Conservation (phyloP, 768 basidiomycete genomes). For the Boletus huronensis region DNA sequence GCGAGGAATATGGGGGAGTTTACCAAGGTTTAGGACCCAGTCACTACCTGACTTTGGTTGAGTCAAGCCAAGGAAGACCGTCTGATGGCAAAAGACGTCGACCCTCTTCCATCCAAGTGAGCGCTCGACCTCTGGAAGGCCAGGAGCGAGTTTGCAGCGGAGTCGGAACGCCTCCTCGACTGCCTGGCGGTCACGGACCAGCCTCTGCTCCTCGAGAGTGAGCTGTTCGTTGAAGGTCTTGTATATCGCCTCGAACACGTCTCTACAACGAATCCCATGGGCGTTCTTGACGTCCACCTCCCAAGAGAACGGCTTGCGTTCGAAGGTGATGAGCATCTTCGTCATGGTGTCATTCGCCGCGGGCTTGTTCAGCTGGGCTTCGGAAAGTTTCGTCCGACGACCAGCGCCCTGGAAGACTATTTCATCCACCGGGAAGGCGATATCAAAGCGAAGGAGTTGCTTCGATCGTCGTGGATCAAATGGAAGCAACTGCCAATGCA, state of each 20-base stretch:
- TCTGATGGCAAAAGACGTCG: conserved; percentile 50
- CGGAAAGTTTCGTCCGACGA: conserved; percentile 29
- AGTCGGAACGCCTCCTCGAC: conserved; percentile 45
- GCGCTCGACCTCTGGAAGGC: conserved; percentile 40
- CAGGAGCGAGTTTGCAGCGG: conserved; percentile 42
- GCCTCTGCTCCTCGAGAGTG: conserved; percentile 42
- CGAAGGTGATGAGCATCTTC: conserved; percentile 49
- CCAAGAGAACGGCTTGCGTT: conserved; percentile 35
- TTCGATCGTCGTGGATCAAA: conserved; percentile 32
- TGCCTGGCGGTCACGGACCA: conserved; percentile 24
- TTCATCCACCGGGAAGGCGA: conserved; percentile 42
- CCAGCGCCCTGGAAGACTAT: conserved; percentile 24
- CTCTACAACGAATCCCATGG: conserved; percentile 48
- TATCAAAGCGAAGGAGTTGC: conserved; percentile 47
- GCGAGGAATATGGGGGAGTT: conserved; percentile 3
- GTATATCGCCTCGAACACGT: conserved; percentile 59
- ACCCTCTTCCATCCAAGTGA: conserved; percentile 52
- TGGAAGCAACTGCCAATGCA: conserved; percentile 51
- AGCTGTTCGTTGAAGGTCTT: conserved; percentile 44
- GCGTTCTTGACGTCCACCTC: conserved; percentile 41
- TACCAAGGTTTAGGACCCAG: conserved; percentile 36
- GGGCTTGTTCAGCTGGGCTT: conserved; percentile 40
- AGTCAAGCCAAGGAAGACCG: conserved; percentile 52
- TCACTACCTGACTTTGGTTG: conserved; percentile 34
- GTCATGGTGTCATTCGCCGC: conserved; percentile 43